Evolutionary conservation across 2,329 filamentous ascomycete genomes (phyloP), one percentile per base, ranked within the genome.

Genomic region (Xylariaceae sp.): DNA sequence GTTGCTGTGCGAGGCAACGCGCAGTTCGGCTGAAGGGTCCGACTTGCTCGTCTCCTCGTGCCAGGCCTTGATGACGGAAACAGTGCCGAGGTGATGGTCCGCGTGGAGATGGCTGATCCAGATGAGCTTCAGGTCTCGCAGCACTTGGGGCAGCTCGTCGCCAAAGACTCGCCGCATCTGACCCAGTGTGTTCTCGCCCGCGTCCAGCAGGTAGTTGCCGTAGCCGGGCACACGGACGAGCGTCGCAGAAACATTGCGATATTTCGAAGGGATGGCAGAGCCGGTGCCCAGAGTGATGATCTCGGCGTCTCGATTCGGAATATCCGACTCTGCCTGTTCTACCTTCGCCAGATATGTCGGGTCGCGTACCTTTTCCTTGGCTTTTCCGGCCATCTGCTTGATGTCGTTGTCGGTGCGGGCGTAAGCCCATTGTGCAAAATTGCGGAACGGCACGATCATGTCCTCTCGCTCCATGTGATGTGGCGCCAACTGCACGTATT

Each of bases 71-170:
- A 96, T 76, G n/a, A 96, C 65, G 5, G 79, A 75, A n/a, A 76
- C 70, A 1, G 79, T 84, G 18, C 92, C 92, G 14, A 98, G 72
- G 53, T 96, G 92, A 60, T 98, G 92, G 61, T 98, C 92, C 4
- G 92, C 92, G 58, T 98, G 92, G 42, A 94, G 67, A 61, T 98
- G 92, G 57, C 86, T 94, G 60, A 98, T 92, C 77, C 87, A 94
- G 42, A 98, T 80, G 46, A 78, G 75, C 34, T 80, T 81, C 27
- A 98, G 67, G 42, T 93, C 79, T 38, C 67, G 71, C n/a, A 98
- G 65, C 10, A 94, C 69, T n/a, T 79, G 68, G 18, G 90, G 64
- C 43, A 85, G 72, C 4, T 77, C 68, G 0, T 68, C 63, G 5
- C 72, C 69, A 49, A 83, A 90, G 0, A 84, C 68, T 32, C 92